Conservation (phyloP, 108 stramenopile genomes). For the Cylindrotheca closterium region DNA sequence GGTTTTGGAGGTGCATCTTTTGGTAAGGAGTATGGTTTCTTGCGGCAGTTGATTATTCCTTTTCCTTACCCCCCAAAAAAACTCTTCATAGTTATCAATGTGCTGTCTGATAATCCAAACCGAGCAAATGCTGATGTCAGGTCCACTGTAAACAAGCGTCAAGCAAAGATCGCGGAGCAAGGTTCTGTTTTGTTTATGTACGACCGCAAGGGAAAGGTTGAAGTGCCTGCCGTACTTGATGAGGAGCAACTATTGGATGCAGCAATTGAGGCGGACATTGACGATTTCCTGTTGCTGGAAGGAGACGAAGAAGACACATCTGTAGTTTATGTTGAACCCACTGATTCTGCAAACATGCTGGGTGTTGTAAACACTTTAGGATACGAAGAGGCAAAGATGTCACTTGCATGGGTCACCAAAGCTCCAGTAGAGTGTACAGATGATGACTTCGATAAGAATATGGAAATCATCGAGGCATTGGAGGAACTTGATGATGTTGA, state of each 20-base stretch:
- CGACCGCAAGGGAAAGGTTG: constrained; percentile 77
- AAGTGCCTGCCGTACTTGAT: constrained; percentile 50
- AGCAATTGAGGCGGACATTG: constrained; percentile 82
- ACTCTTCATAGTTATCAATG: constrained; percentile 81
- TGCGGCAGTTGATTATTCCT: no score
- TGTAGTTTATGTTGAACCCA: constrained; percentile 78
- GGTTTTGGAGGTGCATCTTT: constrained; percentile 60
- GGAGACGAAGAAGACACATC: constrained; percentile 72
- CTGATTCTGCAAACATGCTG: constrained; percentile 67
- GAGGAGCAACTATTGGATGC: constrained; percentile 73
- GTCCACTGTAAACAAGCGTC: constrained; percentile 63
- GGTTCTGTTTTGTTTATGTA: constrained; percentile 90
- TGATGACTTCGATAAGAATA: constrained; percentile 93
- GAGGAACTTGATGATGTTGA: constrained; percentile 96
- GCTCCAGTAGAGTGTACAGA: constrained; percentile 88
- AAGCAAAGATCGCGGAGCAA: constrained; percentile 83
- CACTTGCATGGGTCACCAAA: constrained; percentile 70
- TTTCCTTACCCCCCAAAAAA: no score
- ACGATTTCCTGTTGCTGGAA: constrained; percentile 71
- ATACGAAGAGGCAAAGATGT: constrained; percentile 62
- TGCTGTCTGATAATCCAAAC: constrained; percentile 84
- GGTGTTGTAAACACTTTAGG: constrained; percentile 69
- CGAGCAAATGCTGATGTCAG: constrained; percentile 81
- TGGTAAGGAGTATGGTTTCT: neutral
- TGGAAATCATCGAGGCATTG: constrained; percentile 90